Evolutionary conservation across 352 stramenopile species (phyloP).

Genomic region (Phytopythium sindhum): DNA sequence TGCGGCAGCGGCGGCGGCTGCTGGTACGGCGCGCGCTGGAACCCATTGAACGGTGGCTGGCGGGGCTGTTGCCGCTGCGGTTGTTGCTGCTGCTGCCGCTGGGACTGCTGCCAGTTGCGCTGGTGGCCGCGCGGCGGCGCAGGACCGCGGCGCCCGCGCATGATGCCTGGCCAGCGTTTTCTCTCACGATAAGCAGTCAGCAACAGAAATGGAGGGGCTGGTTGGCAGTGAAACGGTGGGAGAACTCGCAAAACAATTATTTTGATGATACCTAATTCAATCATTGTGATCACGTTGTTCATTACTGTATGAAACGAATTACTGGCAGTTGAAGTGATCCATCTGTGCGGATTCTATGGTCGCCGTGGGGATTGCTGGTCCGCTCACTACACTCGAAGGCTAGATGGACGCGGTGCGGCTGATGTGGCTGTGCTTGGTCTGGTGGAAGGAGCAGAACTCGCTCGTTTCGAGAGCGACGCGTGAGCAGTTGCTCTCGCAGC

Average conservation of each 20-base stretch:
- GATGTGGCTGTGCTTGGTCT: slow-evolving; percentile 11
- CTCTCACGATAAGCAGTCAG: too few relatives aligned
- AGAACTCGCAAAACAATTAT: too few relatives aligned
- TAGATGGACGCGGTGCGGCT: neutral
- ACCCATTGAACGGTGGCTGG: neutral
- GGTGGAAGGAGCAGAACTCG: slow-evolving; percentile 51
- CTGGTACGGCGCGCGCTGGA: neutral
- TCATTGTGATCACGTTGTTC: too few relatives aligned
- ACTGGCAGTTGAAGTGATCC: too few relatives aligned
- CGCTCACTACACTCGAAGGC: neutral
- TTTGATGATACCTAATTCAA: too few relatives aligned
- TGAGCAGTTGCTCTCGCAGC: slow-evolving; percentile 29
- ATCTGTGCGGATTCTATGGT: too few relatives aligned
- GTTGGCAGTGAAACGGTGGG: too few relatives aligned
- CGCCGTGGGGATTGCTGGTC: too few relatives aligned
- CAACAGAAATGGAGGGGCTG: too few relatives aligned
- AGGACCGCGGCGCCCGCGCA: neutral
- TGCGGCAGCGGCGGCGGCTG: neutral
- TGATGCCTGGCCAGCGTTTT: neutral
- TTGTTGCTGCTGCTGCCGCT: slow-evolving; percentile 22
- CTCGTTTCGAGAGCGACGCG: slow-evolving; percentile 19
- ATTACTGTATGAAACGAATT: too few relatives aligned
- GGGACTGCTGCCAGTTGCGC: slow-evolving; percentile 29
- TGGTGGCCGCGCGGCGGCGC: slow-evolving; percentile 2
- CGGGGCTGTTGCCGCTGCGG: neutral